These are phyloP conservation scores for Cotoneaster glaucophyllus DNA, from an alignment of 306 rosid species.

Conservation along the genomic window DNA sequence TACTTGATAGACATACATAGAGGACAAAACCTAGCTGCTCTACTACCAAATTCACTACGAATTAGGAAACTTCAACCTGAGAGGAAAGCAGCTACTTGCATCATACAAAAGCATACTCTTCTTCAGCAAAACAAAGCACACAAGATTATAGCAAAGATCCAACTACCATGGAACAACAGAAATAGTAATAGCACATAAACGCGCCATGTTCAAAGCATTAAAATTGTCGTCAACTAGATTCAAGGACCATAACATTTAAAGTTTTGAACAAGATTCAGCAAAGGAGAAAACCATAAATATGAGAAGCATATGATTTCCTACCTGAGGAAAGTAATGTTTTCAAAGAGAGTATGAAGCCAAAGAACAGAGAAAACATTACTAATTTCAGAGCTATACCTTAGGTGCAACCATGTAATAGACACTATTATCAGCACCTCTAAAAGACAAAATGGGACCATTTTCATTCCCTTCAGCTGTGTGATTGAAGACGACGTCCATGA, in stretches of 20 bases:
- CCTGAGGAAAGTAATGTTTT: background rate
- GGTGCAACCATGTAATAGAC: conserved; percentile 91
- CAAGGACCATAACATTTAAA: background rate
- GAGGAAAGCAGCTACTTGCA: background rate
- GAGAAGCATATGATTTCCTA: background rate
- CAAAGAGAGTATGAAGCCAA: background rate
- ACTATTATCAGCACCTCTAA: conserved; percentile 87
- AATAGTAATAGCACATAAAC: background rate
- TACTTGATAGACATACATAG: background rate
- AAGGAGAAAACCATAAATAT: background rate
- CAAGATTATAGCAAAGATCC: background rate
- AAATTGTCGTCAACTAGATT: background rate
- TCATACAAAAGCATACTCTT: background rate
- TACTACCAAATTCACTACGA: background rate
- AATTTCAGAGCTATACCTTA: conserved; percentile 48
- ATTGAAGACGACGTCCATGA: conserved; percentile 97
- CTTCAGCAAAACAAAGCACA: background rate
- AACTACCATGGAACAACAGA: background rate
- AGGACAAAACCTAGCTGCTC: background rate
- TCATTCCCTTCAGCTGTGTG: conserved; percentile 99
- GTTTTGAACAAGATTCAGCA: background rate
- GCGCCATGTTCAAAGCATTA: background rate
- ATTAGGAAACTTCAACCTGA: background rate
- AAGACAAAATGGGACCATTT: conserved; percentile 81
- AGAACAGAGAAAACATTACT: background rate